Evolutionary conservation across 1,284 basidiomycete species (phyloP).

Genomic region (Termitomyces sp.): DNA sequence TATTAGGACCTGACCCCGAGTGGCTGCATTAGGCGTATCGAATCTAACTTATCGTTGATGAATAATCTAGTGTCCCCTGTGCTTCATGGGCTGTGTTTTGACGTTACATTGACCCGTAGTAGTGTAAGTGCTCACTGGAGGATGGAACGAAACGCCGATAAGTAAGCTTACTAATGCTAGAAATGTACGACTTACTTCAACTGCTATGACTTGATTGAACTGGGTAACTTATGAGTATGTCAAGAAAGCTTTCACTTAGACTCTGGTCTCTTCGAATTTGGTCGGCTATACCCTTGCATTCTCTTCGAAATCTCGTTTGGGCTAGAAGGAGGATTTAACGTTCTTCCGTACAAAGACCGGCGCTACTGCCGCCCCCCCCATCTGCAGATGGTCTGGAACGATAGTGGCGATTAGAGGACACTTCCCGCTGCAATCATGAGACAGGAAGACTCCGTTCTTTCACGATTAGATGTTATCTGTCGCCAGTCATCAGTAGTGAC

Average conservation of each 20-base stretch:
- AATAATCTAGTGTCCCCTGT: neutral
- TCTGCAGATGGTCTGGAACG: neutral
- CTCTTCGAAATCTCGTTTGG: neutral
- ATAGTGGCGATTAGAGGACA: neutral
- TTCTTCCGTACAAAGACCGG: neutral
- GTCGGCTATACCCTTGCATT: neutral
- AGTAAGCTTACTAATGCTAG: neutral
- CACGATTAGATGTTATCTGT: neutral
- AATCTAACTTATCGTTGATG: neutral
- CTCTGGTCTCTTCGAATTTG: neutral
- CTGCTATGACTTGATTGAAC: neutral
- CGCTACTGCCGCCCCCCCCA: neutral
- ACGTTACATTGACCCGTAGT: neutral
- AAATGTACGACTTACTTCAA: neutral
- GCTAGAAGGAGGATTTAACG: neutral
- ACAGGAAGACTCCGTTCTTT: neutral
- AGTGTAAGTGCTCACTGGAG: neutral
- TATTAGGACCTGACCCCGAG: neutral
- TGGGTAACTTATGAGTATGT: neutral
- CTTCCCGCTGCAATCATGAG: neutral
- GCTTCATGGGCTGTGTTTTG: neutral
- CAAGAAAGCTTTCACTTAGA: neutral
- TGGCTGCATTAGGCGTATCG: neutral
- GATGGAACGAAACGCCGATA: neutral
- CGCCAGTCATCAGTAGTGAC: neutral